Evolutionary conservation across 2,329 filamentous ascomycete species (phyloP), one percentile per base, ranked within the genome.

Genomic region (Fusarium verrucosum): DNA sequence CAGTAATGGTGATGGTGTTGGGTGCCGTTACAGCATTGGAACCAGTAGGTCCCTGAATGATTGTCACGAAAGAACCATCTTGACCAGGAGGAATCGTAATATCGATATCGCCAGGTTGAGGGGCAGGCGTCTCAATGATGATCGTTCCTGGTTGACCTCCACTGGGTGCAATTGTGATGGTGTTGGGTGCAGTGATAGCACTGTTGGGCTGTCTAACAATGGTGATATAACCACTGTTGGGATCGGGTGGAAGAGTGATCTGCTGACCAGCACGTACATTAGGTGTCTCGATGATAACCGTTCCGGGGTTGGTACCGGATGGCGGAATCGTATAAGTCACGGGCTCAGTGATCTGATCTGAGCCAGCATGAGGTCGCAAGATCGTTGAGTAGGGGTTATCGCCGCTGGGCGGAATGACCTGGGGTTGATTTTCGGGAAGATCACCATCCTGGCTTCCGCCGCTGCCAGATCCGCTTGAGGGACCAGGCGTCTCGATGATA

Each of bases 181-280:
- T 66, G 10, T 60, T 67, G 5, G 63, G 63, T 5, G 37, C 53
- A 6, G 58, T 66, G 16, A 66, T 64, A 5, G 22, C 23, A n/a
- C 45, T 36, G 14, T 60, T 49, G 20, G 60, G 50, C 19, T 30
- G 49, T 16, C 60, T 54, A 5, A 66, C 54, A 20, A 67, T 33
- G 4, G 63, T 66, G 10, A 67, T 36, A 6, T 64, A 66, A 7
- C 53, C 53, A 9, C 63, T 66, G 10, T 51, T 45, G n/a, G 63
- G 63, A 14, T 67, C 63, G 4, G 63, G 47, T 5, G 63, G 63
- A n/a, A 66, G 63, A 11, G 63, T 66, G 28, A 66, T 40, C 35
- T 44, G 53, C n/a, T 65, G 61, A 14, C 55, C 56, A 35, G 26
- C 45, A 7, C 50, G 50, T 16, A 65, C 45, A 17, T 30, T 42